Conservation (phyloP, 805 yeast species). For the Schwanniomyces sp. region DNA sequence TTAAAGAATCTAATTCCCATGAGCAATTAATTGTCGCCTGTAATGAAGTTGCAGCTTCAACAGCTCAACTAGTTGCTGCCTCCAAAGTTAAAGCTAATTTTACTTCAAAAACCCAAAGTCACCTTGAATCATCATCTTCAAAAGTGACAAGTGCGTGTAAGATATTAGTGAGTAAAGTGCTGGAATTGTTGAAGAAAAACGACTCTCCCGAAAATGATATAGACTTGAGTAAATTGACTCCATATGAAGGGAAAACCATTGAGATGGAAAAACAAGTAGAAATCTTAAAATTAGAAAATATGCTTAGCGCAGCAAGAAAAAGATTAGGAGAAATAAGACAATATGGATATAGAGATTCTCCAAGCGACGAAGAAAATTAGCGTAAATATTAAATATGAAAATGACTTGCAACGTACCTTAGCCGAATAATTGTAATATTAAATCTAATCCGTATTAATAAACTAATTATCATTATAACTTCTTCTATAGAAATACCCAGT, state of each 20-base stretch:
- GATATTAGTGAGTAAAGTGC: conserved; percentile 67
- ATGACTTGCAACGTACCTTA: too few relatives aligned
- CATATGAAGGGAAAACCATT: conserved; percentile 79
- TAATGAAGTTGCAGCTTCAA: conserved; percentile 87
- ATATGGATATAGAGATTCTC: conserved; percentile 68
- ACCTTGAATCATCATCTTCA: conserved; percentile 66
- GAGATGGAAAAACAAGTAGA: conserved; percentile 95
- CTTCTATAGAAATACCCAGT: too few relatives aligned
- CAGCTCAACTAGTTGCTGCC: conserved; percentile 90
- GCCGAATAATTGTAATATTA: too few relatives aligned
- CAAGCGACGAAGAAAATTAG: conserved; percentile 49
- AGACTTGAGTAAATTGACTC: conserved; percentile 67
- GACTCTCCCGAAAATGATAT: conserved; percentile 37
- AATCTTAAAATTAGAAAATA: conserved; percentile 77
- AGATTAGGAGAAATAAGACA: conserved; percentile 83
- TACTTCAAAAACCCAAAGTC: conserved; percentile 74
- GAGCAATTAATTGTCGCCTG: conserved; percentile 89
- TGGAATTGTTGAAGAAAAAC: conserved; percentile 49
- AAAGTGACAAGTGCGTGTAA: conserved; percentile 77
- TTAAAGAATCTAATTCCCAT: conserved; percentile 60
- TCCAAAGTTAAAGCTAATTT: conserved; percentile 81
- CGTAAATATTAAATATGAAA: background rate
- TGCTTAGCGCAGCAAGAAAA: conserved; percentile 70
- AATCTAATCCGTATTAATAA: too few relatives aligned
- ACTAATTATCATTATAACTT: too few relatives aligned